A percentile compares a stretch with the other conserved stretches of the same genome.
Conservation (phyloP, 345 rosid genomes). For the Chamaenerion angustifolium region DNA sequence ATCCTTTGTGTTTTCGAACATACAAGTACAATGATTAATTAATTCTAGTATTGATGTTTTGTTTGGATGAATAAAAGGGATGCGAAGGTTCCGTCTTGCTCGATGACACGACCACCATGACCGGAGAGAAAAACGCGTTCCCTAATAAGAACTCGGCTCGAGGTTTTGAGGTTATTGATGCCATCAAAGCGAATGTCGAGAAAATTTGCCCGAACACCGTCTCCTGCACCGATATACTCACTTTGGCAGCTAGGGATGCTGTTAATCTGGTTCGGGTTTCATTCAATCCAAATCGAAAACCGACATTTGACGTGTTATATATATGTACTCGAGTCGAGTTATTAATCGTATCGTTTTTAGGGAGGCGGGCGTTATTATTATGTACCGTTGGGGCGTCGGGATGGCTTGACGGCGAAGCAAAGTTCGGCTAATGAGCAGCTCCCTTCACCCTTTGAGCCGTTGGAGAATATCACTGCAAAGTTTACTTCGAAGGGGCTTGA, state of each 20-base stretch:
- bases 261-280: conserved; percentile 25
- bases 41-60: not conserved
- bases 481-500: conserved; percentile 50
- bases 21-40: too few relatives aligned
- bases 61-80: conserved; percentile 23
- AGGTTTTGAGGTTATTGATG: conserved; percentile 56
- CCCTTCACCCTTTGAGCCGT: conserved; percentile 46
- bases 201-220: conserved; percentile 43
- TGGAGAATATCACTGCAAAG: conserved; percentile 41
- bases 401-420: conserved; percentile 30
- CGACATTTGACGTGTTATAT: not conserved
- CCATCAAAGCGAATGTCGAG: conserved; percentile 42
- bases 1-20: not conserved
- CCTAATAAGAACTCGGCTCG: conserved; percentile 40
- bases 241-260: conserved; percentile 52
- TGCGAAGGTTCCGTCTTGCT: conserved; percentile 55
- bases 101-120: conserved; percentile 24
- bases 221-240: conserved; percentile 49
- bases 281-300: not conserved
- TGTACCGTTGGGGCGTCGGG: conserved; percentile 50
- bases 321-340: not conserved
- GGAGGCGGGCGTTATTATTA: conserved; percentile 41
- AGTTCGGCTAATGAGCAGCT: conserved; percentile 39
- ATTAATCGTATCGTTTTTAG: conserved; percentile 10
- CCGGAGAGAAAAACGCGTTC: conserved; percentile 36